Evolutionary conservation across 1,284 basidiomycete genomes (phyloP).

Genomic region (Cryptococcus neoformans): DNA sequence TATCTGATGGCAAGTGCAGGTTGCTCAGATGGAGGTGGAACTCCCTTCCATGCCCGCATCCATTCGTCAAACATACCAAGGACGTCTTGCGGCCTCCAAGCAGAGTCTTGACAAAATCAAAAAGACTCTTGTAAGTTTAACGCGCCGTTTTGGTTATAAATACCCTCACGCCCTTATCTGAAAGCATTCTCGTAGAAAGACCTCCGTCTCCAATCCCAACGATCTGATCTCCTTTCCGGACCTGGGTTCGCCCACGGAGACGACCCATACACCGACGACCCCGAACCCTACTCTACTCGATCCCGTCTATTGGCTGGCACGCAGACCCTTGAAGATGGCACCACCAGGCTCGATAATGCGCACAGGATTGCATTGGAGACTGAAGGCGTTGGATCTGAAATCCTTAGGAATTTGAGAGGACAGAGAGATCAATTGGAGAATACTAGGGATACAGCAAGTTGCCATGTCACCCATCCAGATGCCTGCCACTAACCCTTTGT

Average conservation of each 20-base stretch:
- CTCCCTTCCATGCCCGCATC: conserved; percentile 93
- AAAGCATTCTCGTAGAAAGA: conserved; percentile 45
- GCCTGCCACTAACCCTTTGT: background rate
- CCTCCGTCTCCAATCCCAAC: conserved; percentile 45
- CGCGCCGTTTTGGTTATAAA: background rate
- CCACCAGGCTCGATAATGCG: conserved; percentile 78
- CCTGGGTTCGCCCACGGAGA: conserved; percentile 60
- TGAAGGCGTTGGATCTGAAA: conserved; percentile 91
- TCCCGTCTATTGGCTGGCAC: conserved; percentile 75
- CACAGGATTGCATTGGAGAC: conserved; percentile 94
- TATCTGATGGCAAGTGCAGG: conserved; percentile 52
- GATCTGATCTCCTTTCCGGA: conserved; percentile 51
- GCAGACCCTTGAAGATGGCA: conserved; percentile 69
- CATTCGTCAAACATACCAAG: conserved; percentile 68
- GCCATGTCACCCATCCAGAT: background rate
- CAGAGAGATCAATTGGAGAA: conserved; percentile 97
- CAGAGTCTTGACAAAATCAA: conserved; percentile 70
- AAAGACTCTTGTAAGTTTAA: conserved; percentile 58
- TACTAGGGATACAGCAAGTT: conserved; percentile 61
- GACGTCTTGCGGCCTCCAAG: conserved; percentile 69
- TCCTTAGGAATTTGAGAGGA: conserved; percentile 75
- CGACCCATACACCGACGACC: conserved; percentile 63
- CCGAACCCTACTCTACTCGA: conserved; percentile 55
- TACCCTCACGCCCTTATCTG: background rate
- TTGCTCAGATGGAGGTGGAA: conserved; percentile 99